Conservation (phyloP, 495 filamentous ascomycete species). For the Tuber aestivum region DNA sequence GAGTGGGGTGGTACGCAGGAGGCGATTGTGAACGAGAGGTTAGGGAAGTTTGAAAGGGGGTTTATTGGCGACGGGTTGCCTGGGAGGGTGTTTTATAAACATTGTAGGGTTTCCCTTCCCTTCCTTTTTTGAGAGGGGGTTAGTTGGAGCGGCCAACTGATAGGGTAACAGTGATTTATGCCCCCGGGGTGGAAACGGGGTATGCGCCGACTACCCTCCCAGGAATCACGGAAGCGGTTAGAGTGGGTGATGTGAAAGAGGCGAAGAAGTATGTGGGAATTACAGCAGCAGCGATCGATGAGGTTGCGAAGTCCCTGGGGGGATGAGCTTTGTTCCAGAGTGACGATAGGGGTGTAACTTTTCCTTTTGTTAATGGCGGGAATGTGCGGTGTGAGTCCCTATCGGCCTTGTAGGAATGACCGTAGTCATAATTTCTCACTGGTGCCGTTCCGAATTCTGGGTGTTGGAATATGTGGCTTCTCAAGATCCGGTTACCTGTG, state of each 20-base stretch:
- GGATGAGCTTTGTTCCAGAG: not conserved
- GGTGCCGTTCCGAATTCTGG: too few relatives aligned
- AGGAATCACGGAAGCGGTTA: conserved; percentile 42
- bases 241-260: conserved; percentile 28
- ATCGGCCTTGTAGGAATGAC: not conserved
- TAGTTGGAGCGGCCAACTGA: not conserved
- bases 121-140: not conserved
- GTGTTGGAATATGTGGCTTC: too few relatives aligned
- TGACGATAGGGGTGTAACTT: not conserved
- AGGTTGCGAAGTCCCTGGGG: not conserved
- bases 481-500: too few relatives aligned
- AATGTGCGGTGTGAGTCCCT: not conserved
- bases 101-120: conserved; percentile 33
- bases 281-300: conserved; percentile 36
- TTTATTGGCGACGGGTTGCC: conserved; percentile 43
- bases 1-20: conserved; percentile 21
- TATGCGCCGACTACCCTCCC: conserved; percentile 42
- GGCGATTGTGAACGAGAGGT: conserved; percentile 38
- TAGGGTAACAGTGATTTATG: conserved; percentile 22
- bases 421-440: not conserved
- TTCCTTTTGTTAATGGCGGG: not conserved
- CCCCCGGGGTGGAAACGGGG: conserved; percentile 32
- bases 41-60: conserved; percentile 39
- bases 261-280: conserved; percentile 41
- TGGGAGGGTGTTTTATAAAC: conserved; percentile 42